These are phyloP conservation scores for Flaveria robusta DNA, from an alignment of 129 eudicot genomes.

Conservation along the genomic window DNA sequence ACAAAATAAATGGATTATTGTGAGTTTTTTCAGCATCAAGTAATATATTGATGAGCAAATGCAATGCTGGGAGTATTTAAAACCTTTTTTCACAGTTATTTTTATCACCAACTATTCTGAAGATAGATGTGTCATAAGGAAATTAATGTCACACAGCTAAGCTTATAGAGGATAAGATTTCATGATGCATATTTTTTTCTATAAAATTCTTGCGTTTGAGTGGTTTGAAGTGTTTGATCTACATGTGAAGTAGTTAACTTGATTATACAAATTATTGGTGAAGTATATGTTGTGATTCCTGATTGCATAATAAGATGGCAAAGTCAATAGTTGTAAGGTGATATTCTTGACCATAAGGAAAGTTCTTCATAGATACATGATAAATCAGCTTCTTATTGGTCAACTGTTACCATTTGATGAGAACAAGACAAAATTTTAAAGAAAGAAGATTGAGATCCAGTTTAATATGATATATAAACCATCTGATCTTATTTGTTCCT, in stretches of 20 bases:
- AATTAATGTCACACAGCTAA: constrained; percentile 18
- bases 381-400: constrained; percentile 12
- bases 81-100: neutral
- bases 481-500: neutral
- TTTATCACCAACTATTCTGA: neutral
- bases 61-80: neutral
- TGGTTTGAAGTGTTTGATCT: neutral
- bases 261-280: neutral
- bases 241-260: neutral
- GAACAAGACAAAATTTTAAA: constrained; percentile 21
- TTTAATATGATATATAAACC: constrained; percentile 8
- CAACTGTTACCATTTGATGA: constrained; percentile 9
- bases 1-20: neutral
- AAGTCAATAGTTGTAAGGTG: too few species aligned
- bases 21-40: neutral
- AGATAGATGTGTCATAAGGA: neutral
- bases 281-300: neutral
- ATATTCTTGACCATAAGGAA: neutral
- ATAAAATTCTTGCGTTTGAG: neutral
- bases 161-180: constrained; percentile 6
- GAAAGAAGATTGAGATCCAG: constrained; percentile 1
- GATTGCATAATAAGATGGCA: neutral
- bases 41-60: neutral
- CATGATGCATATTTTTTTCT: neutral
- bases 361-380: constrained; percentile 5